Base-by-base conservation (phyloP, 805 yeast species). In the Lipomyces sp. region DNA sequence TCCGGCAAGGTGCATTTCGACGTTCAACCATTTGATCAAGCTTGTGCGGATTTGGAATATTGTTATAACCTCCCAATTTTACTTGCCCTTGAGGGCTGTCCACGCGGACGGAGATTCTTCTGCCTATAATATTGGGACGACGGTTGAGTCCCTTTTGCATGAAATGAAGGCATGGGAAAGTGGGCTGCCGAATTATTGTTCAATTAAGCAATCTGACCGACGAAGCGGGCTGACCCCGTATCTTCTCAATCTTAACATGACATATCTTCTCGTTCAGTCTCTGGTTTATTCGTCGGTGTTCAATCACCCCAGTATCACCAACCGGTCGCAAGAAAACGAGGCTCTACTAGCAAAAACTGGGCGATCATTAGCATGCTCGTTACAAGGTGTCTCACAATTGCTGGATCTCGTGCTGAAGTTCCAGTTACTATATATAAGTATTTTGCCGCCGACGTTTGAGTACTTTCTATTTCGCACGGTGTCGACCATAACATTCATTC, bases 381-480 rank as follows among this genome's bases (percentile, higher is more conserved):
- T 47, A 19, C 43, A 21, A 26, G 39, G 43, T 1, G 36, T 42
- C 4, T 42, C 47, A 2, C 45, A 26, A 13, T 21, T 47, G 22
- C 39, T 47, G 26, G 22, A 38, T 18, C 32, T 41, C 6, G 45
- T 47, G 8, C 26, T 42, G n/a, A 22, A 29, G 3, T 7, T 47
- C 3, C 41, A 35, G 3, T 28, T 23, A 2, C 21, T 41, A n/a
- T 47, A 42, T 21, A 29, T 31, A 34, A 41, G 31, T 37, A 8
- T 48, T 14, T 21, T 48, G 8, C 47, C 52, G n/a, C 48, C 39
- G 14, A 48, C 47, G 13, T 48, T 48, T 21, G 52, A 48, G 23
- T 48, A 43, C 29, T 39, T 23, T 35, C 47, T 38, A 2, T 48
- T 42, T 34, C 33, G 51, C 14, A 26, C 47, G n/a, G n/a, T 35